Percentiles rank a stretch among this genome's conserved stretches.
These are phyloP conservation scores for Metschnikowia vanudenii DNA, from an alignment of 805 yeast genomes.

Conservation along the genomic window DNA sequence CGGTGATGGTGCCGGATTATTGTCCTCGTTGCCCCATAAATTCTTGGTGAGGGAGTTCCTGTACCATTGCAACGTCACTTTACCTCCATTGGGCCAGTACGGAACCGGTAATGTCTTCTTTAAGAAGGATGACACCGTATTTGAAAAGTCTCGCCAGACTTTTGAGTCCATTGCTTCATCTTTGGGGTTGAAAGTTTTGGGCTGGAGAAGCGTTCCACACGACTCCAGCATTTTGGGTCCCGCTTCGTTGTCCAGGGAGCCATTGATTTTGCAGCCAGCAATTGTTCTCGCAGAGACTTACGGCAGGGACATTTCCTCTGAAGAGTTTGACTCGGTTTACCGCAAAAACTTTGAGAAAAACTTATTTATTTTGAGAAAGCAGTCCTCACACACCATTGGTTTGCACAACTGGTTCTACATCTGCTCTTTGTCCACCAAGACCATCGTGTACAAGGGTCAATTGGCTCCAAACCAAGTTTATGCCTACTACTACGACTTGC, in stretches of 20 bases:
- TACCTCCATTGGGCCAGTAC: constrained; percentile 83
- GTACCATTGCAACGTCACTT: constrained; percentile 58
- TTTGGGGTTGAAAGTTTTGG: constrained; percentile 78
- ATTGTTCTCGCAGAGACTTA: constrained; percentile 55
- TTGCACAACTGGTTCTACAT: constrained; percentile 97
- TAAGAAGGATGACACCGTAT: constrained; percentile 76
- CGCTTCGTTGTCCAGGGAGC: constrained; percentile 91
- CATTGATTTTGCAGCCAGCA: constrained; percentile 89
- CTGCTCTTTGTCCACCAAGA: constrained; percentile 83
- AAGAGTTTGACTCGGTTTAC: constrained; percentile 54
- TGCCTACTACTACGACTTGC: constrained; percentile 89
- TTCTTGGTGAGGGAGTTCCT: constrained; percentile 83
- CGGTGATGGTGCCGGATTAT: constrained; percentile 99
- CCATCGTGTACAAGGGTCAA: constrained; percentile 97
- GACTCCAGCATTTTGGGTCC: constrained; percentile 95
- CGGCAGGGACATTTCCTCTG: constrained; percentile 38
- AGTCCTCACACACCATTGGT: constrained; percentile 86
- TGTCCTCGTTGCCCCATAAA: constrained; percentile 87
- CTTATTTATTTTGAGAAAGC: constrained; percentile 83
- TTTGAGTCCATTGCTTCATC: constrained; percentile 79
- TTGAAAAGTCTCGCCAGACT: constrained; percentile 66
- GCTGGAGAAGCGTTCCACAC: constrained; percentile 94
- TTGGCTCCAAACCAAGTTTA: constrained; percentile 95
- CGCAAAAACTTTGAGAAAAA: constrained; percentile 75
- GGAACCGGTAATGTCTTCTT: constrained; percentile 95